Conservation (phyloP, 2,329 filamentous ascomycete species). For the Ophiostoma tasmaniense region DNA sequence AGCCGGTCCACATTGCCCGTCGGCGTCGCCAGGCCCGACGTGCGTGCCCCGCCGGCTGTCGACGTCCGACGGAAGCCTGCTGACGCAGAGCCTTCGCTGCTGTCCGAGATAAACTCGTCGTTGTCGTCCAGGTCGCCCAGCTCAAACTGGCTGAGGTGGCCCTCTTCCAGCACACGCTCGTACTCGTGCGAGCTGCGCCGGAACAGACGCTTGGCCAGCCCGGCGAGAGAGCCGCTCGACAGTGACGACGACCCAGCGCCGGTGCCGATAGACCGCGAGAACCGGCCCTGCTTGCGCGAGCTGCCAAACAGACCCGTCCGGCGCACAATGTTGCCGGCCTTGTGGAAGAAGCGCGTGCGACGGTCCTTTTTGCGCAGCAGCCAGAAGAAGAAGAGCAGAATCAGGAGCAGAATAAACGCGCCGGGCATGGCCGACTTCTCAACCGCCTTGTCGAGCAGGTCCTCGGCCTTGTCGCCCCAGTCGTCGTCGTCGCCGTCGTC, state of each 20-base stretch:
- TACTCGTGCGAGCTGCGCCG: constrained; percentile 49
- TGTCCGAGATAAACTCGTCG: constrained; percentile 56
- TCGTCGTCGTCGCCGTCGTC: constrained; percentile 50
- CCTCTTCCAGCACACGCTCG: constrained; percentile 79
- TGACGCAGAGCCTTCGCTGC: constrained; percentile 37
- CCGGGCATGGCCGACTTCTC: constrained; percentile 64
- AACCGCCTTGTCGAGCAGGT: constrained; percentile 57
- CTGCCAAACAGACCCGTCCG: constrained; percentile 38
- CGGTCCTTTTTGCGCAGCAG: constrained; percentile 74
- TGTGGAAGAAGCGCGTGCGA: constrained; percentile 51
- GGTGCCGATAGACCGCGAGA: constrained; percentile 7
- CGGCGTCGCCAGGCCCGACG: constrained; percentile 61
- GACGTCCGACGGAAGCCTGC: constrained; percentile 15
- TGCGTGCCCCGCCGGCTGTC: constrained; percentile 27
- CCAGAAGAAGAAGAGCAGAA: constrained; percentile 60
- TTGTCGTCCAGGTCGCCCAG: constrained; percentile 58
- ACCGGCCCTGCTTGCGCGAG: constrained; percentile 31
- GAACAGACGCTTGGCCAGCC: constrained; percentile 56
- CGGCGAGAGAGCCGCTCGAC: constrained; percentile 30
- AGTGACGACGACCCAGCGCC: not conserved
- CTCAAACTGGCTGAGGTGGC: constrained; percentile 63
- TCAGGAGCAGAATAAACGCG: constrained; percentile 66
- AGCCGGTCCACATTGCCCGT: constrained; percentile 47
- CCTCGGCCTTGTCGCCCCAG: constrained; percentile 44
- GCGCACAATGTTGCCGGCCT: constrained; percentile 37